phyloP scores from a whole-genome alignment of 805 yeast genomes.

The Candida manassasensis region DNA sequence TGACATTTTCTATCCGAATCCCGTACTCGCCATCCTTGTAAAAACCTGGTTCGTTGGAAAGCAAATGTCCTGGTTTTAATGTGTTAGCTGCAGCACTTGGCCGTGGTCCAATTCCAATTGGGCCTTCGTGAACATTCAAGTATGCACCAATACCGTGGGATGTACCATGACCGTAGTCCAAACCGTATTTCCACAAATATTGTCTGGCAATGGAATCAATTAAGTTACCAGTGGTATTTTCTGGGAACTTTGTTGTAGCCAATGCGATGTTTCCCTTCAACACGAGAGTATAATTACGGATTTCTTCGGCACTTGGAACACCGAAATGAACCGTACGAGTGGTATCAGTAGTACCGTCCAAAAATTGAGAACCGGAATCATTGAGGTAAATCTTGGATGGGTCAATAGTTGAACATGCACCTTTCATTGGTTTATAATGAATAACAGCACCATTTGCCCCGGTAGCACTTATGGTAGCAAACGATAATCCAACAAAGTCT shows the following conservation, averaged over 20 bases:
- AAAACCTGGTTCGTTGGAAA: conserved; percentile 61
- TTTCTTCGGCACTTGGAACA: conserved; percentile 42
- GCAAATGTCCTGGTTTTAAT: conserved; percentile 49
- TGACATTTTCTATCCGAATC: conserved; percentile 50
- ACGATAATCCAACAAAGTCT: conserved; percentile 59
- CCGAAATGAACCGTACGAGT: conserved; percentile 58
- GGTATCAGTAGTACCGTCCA: conserved; percentile 63
- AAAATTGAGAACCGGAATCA: conserved; percentile 59
- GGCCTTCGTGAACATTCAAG: conserved; percentile 61
- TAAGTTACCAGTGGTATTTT: conserved; percentile 48
- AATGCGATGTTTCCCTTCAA: conserved; percentile 54
- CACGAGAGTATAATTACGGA: conserved; percentile 50
- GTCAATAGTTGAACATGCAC: conserved; percentile 42
- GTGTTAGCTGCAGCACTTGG: conserved; percentile 42
- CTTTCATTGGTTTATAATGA: conserved; percentile 60
- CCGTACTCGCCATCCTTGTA: conserved; percentile 59
- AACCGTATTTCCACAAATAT: conserved; percentile 49
- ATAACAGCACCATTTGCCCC: conserved; percentile 77
- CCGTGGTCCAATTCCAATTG: conserved; percentile 56
- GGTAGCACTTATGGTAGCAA: conserved; percentile 69
- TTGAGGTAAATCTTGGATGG: conserved; percentile 50
- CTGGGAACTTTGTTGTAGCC: conserved; percentile 48
- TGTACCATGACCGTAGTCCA: conserved; percentile 62
- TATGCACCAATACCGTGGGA: conserved; percentile 63
- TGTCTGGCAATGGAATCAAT: conserved; percentile 58